Conservation (phyloP, 306 rosid species). For the Gastrolobium villosum region DNA sequence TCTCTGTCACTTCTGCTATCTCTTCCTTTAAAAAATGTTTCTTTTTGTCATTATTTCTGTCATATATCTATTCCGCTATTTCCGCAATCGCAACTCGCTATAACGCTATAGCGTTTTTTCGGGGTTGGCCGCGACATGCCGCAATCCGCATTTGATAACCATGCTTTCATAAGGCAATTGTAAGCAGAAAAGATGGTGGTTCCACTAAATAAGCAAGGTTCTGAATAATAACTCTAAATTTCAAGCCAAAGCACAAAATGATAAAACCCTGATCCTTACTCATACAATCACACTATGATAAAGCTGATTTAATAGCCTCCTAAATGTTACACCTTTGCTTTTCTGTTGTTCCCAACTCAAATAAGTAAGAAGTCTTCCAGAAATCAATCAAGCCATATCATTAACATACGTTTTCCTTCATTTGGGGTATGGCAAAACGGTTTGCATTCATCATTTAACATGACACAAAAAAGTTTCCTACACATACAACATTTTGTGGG, state of each 20-base stretch:
- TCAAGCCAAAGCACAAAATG: conserved; percentile 13
- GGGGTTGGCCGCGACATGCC: no score
- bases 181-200: neutral
- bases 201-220: neutral
- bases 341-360: conserved; percentile 11
- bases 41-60: no score
- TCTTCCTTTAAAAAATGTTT: no score
- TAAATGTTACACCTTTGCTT: neutral
- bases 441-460: no score
- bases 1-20: no score
- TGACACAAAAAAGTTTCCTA: no score
- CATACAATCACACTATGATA: conserved; percentile 1
- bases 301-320: conserved; percentile 8
- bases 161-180: conserved; percentile 4
- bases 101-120: no score
- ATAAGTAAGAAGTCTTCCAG: neutral
- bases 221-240: neutral
- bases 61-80: no score
- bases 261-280: neutral
- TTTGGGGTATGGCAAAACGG: neutral
- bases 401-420: conserved; percentile 3
- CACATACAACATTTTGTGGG: no score
- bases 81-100: no score
- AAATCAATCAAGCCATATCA: conserved; percentile 11
- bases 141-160: no score